Percentiles rank a stretch among this genome's conserved stretches.
Conservation (phyloP, 495 filamentous ascomycete species). For the Mytilinidion resinicola region DNA sequence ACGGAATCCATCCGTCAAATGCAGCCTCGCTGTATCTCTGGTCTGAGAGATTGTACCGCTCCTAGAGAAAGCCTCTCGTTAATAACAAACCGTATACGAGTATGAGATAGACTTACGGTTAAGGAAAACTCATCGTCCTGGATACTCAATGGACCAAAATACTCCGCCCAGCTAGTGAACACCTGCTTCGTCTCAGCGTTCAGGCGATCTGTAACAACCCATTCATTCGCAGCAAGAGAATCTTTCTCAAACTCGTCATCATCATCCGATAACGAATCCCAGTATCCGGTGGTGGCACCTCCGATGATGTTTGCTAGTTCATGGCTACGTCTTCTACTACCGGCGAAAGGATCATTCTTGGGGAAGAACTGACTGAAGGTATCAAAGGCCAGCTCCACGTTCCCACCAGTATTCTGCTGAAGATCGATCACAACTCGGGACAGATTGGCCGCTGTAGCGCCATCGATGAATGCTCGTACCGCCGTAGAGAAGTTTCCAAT, state of each 20-base stretch:
- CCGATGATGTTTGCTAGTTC: constrained; percentile 13
- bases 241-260: background rate
- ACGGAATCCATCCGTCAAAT: background rate
- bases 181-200: background rate
- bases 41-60: background rate
- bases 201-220: background rate
- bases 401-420: constrained; percentile 19
- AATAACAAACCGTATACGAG: background rate
- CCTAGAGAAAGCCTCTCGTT: background rate
- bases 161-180: background rate
- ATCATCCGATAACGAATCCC: background rate
- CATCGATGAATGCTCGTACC: constrained; percentile 40
- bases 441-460: constrained; percentile 34
- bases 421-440: constrained; percentile 25
- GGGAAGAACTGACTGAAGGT: constrained; percentile 22
- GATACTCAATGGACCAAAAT: background rate
- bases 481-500: constrained; percentile 36
- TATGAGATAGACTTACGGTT: background rate
- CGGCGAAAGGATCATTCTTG: constrained; percentile 5
- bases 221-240: background rate
- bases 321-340: constrained; percentile 15
- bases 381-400: constrained; percentile 4
- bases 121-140: background rate
- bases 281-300: constrained; percentile 1
- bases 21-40: background rate